Evolutionary conservation across 139 green algal species (phyloP).

Genomic region (Chlorella sp.): DNA sequence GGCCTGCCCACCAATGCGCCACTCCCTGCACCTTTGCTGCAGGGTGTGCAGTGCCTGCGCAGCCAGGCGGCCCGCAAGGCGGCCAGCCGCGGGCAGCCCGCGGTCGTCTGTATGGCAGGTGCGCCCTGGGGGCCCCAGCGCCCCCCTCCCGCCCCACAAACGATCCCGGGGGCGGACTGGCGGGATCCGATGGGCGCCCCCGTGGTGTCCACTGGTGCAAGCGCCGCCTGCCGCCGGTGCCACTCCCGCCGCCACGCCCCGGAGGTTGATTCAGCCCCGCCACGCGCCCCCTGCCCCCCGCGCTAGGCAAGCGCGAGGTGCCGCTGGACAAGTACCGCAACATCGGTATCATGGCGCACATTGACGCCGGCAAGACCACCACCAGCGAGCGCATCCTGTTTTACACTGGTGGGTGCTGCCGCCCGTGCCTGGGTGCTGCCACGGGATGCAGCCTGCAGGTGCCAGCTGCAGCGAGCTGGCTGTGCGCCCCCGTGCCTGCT

Average conservation of each 20-base stretch:
- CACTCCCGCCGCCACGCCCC: not conserved
- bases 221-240: not conserved
- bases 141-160: too few relatives aligned
- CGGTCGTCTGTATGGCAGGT: too few relatives aligned
- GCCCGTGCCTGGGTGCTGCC: too few relatives aligned
- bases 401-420: constrained; percentile 83
- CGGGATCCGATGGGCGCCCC: too few relatives aligned
- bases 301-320: constrained; percentile 41
- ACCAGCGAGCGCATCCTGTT: constrained; percentile 98
- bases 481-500: too few relatives aligned
- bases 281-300: not conserved
- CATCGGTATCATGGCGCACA: constrained; percentile 99
- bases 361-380: constrained; percentile 98
- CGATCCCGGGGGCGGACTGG: too few relatives aligned
- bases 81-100: too few relatives aligned
- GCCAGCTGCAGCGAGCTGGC: not conserved
- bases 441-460: too few relatives aligned
- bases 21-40: not conserved
- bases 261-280: not conserved
- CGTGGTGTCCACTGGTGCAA: too few relatives aligned
- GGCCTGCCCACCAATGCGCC: not conserved
- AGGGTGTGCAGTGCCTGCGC: not conserved
- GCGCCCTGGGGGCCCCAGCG: too few relatives aligned
- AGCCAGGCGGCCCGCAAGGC: not conserved
- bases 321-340: constrained; percentile 96